Percentiles rank a stretch among this genome's conserved stretches.
phyloP scores from a whole-genome alignment of 192 early-diverging fungal genomes.

The Diversispora eburnea region DNA sequence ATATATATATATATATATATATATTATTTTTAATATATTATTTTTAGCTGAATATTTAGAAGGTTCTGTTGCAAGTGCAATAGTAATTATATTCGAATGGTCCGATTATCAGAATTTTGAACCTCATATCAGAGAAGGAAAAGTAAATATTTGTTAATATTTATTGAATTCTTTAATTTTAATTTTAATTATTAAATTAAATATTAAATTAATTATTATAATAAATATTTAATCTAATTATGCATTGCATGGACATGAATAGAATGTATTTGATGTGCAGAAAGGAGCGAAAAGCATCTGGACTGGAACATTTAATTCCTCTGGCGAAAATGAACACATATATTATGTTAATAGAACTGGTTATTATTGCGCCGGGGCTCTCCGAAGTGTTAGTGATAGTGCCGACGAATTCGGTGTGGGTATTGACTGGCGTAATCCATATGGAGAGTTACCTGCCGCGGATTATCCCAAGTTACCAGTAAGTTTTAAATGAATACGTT shows the following conservation, averaged over 20 bases:
- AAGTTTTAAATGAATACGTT: not conserved
- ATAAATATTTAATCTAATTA: conserved; percentile 34
- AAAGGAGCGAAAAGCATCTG: conserved; percentile 22
- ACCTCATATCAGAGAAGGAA: not conserved
- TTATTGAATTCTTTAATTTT: not conserved
- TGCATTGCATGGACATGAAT: conserved; percentile 37
- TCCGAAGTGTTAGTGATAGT: conserved; percentile 30
- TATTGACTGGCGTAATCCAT: conserved; percentile 69
- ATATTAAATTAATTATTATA: not conserved
- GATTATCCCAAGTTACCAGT: conserved; percentile 88
- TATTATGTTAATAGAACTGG: conserved; percentile 76
- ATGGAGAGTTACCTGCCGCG: conserved; percentile 78
- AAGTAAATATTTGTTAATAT: not conserved
- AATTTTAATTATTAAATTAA: not conserved
- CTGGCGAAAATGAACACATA: conserved; percentile 42
- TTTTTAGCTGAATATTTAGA: conserved; percentile 31
- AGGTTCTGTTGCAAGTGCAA: conserved; percentile 28
- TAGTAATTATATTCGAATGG: conserved; percentile 39
- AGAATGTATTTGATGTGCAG: conserved; percentile 17
- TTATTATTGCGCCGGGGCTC: conserved; percentile 74
- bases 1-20: no score
- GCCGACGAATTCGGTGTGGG: conserved; percentile 46
- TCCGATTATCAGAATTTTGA: conserved; percentile 38
- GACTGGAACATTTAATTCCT: conserved; percentile 31
- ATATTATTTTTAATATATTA: not conserved